These are phyloP conservation scores for Scenedesmus sp. DNA, from an alignment of 163 green algal genomes.

Conservation along the genomic window DNA sequence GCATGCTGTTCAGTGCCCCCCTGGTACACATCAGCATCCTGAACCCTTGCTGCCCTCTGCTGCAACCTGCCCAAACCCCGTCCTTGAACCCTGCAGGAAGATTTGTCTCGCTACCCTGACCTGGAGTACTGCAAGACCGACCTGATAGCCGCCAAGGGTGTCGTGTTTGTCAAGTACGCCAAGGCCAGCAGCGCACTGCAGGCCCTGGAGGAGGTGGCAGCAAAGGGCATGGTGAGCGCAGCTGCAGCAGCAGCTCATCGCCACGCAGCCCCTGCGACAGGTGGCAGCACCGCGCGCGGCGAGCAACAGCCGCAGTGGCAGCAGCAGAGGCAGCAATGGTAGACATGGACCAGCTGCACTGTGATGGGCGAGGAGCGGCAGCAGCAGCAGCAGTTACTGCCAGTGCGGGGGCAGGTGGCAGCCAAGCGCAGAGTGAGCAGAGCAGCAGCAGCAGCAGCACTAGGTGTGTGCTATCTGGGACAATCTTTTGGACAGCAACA, in stretches of 20 bases:
- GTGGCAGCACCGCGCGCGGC: too few species aligned
- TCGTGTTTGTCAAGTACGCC: constrained; percentile 93
- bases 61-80: neutral
- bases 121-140: constrained; percentile 96
- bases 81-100: constrained; percentile 59
- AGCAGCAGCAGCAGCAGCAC: neutral
- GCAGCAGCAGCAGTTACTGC: neutral
- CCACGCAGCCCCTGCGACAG: too few species aligned
- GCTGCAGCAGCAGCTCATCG: neutral
- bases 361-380: neutral
- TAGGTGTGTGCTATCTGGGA: too few species aligned
- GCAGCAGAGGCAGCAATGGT: neutral
- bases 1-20: neutral
- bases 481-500: too few species aligned
- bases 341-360: neutral
- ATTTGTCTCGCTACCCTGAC: constrained; percentile 78
- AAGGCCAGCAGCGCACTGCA: constrained; percentile 83
- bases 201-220: constrained; percentile 83
- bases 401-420: neutral
- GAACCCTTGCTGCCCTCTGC: neutral
- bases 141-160: constrained; percentile 89
- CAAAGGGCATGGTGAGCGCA: constrained; percentile 71
- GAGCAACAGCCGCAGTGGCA: neutral
- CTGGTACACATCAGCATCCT: neutral
- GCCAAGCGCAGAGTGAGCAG: neutral